A percentile compares a stretch with the other conserved stretches of the same genome.
These are phyloP conservation scores for Jaltomata sinuosa DNA, from an alignment of 257 asterid species.

Conservation along the genomic window DNA sequence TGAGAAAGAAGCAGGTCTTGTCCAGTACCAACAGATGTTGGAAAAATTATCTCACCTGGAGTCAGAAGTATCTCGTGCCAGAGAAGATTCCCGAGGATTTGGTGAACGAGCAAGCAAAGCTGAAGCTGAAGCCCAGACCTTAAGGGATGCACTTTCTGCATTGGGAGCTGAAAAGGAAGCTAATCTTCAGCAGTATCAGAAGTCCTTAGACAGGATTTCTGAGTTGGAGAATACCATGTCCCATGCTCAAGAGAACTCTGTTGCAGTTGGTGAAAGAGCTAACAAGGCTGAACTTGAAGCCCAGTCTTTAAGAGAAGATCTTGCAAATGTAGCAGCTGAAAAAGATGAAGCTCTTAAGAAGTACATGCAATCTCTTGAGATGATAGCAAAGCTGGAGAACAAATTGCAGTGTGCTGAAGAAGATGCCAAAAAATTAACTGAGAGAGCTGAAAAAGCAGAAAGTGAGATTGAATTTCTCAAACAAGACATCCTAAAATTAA, in stretches of 20 bases:
- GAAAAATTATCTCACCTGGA: constrained; percentile 60
- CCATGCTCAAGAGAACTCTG: constrained; percentile 32
- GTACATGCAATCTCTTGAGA: constrained; percentile 62
- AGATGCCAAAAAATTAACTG: constrained; percentile 41
- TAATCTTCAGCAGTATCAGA: constrained; percentile 59
- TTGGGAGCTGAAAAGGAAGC: constrained; percentile 67
- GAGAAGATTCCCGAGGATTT: constrained; percentile 49
- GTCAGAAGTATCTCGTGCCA: constrained; percentile 48
- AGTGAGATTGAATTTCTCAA: constrained; percentile 60
- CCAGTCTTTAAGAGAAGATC: constrained; percentile 38
- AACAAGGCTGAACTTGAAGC: constrained; percentile 47
- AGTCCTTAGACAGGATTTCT: constrained; percentile 57
- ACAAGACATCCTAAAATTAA: constrained; percentile 43
- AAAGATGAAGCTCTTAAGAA: constrained; percentile 73
- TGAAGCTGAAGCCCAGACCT: constrained; percentile 56
- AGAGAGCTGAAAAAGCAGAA: constrained; percentile 77
- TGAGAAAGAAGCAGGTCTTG: constrained; percentile 75
- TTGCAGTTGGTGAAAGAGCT: constrained; percentile 40
- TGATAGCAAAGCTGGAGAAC: constrained; percentile 70
- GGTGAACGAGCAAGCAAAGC: constrained; percentile 63
- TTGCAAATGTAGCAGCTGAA: constrained; percentile 40
- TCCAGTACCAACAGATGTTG: constrained; percentile 54
- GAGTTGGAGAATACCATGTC: constrained; percentile 39
- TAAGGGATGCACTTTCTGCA: constrained; percentile 49
- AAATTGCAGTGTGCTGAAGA: constrained; percentile 55